Evolutionary conservation across 2,329 filamentous ascomycete genomes (phyloP).

Genomic region (Hypoxylon rubiginosum): DNA sequence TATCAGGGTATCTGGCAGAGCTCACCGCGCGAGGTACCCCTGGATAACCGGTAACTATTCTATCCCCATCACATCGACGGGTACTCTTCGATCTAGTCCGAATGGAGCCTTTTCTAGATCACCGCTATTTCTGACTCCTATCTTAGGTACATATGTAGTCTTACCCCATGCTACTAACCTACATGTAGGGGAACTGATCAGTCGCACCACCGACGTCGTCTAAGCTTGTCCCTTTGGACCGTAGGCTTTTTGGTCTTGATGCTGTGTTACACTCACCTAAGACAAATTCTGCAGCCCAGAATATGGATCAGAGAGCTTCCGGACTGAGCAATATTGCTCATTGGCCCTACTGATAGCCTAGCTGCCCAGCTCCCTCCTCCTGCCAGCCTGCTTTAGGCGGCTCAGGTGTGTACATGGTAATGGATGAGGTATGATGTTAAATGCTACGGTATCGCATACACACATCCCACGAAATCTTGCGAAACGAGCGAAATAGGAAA

Average conservation of each 20-base stretch:
- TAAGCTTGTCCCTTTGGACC: constrained; percentile 22
- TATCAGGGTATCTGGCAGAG: neutral
- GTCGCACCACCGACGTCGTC: constrained; percentile 30
- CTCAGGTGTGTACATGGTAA: constrained; percentile 31
- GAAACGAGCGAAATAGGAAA: constrained; percentile 17
- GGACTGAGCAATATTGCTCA: constrained; percentile 24
- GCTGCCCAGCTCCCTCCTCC: constrained; percentile 10
- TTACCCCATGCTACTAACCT: constrained; percentile 29
- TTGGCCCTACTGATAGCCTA: constrained; percentile 21
- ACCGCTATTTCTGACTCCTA: constrained; percentile 36
- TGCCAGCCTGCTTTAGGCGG: constrained; percentile 13
- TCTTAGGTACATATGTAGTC: constrained; percentile 3
- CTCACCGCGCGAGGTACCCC: constrained; percentile 14
- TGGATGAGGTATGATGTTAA: constrained; percentile 30
- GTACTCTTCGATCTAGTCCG: constrained; percentile 1
- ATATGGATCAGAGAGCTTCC: constrained; percentile 35
- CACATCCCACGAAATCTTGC: constrained; percentile 19
- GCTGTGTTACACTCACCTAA: constrained; percentile 38
- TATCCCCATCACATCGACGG: constrained; percentile 29
- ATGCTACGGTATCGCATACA: constrained; percentile 27
- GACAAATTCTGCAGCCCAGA: constrained; percentile 42
- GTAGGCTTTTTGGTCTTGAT: constrained; percentile 11
- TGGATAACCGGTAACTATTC: constrained; percentile 19
- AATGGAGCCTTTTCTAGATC: constrained; percentile 24
- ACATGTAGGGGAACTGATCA: constrained; percentile 3